Evolutionary conservation across 495 filamentous ascomycete species (phyloP).

Genomic region (Tuber aestivum): DNA sequence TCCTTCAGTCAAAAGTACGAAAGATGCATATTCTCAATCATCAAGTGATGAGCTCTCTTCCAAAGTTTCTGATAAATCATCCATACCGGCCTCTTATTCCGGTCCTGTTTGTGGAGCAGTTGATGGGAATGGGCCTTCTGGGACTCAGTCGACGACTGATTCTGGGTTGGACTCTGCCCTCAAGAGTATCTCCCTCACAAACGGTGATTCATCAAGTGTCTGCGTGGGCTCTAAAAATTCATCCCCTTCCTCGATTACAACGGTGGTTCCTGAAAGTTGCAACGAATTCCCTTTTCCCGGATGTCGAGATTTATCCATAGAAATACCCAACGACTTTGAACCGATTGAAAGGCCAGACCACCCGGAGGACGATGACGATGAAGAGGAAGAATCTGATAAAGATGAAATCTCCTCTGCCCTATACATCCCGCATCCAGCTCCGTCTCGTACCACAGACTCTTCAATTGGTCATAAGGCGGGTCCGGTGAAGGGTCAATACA

Average conservation of each 20-base stretch:
- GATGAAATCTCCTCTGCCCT: conserved; percentile 93
- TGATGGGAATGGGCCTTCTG: conserved; percentile 18
- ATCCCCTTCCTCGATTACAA: conserved; percentile 28
- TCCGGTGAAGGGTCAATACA: conserved; percentile 34
- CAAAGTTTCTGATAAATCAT: conserved; percentile 38
- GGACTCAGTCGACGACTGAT: not conserved
- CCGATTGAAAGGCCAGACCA: conserved; percentile 38
- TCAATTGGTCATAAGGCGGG: conserved; percentile 42
- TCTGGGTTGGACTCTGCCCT: conserved; percentile 15
- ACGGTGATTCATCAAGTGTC: conserved; percentile 15
- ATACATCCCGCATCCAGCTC: conserved; percentile 76
- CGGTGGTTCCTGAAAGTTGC: conserved; percentile 42
- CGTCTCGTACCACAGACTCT: conserved; percentile 48
- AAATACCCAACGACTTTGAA: conserved; percentile 39
- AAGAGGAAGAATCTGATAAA: conserved; percentile 78
- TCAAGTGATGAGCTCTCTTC: conserved; percentile 40
- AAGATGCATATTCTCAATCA: conserved; percentile 40
- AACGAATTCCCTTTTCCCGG: conserved; percentile 18
- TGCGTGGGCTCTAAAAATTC: not conserved
- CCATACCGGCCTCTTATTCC: conserved; percentile 35
- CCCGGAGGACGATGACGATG: conserved; percentile 49
- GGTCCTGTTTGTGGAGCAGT: conserved; percentile 33
- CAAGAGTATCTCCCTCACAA: conserved; percentile 23
- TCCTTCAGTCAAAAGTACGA: conserved; percentile 41
- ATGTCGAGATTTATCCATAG: conserved; percentile 21